phyloP scores from a whole-genome alignment of 257 asterid genomes.

The Solanum medicagineum region DNA sequence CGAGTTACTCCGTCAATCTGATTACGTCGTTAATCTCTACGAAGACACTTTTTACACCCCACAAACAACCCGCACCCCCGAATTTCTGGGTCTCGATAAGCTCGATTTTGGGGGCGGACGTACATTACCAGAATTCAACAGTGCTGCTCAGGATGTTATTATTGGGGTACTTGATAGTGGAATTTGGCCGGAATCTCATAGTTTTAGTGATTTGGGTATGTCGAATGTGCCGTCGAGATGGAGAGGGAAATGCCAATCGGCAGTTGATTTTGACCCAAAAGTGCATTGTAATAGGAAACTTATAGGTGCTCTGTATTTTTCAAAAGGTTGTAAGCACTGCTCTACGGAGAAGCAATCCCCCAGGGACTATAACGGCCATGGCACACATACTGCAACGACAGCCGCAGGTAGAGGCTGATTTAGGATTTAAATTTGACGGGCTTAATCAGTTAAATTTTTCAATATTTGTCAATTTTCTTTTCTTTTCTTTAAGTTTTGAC shows the following conservation, averaged over 20 bases:
- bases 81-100: conserved; percentile 24
- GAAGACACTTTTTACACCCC: conserved; percentile 22
- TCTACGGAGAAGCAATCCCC: conserved; percentile 17
- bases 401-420: conserved; percentile 14
- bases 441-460: background rate
- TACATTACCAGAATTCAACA: conserved; percentile 4
- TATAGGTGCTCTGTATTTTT: conserved; percentile 29
- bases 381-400: conserved; percentile 36
- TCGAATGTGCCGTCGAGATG: conserved; percentile 23
- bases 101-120: conserved; percentile 10
- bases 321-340: conserved; percentile 10
- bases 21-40: conserved; percentile 18
- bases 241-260: conserved; percentile 24
- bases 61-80: conserved; percentile 34
- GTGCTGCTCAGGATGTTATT: conserved; percentile 28
- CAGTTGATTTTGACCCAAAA: background rate
- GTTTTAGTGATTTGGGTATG: conserved; percentile 18
- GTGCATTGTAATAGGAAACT: conserved; percentile 29
- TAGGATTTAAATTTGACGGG: background rate
- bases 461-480: too few relatives aligned
- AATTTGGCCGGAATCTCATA: conserved; percentile 38
- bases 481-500: background rate
- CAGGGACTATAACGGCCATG: conserved; percentile 35
- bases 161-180: conserved; percentile 38
- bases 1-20: conserved; percentile 21